A percentile compares a stretch with the other conserved stretches of the same genome.
These are phyloP conservation scores for Aureobasidium sp. DNA, from an alignment of 2,329 filamentous ascomycete genomes.

Conservation along the genomic window DNA sequence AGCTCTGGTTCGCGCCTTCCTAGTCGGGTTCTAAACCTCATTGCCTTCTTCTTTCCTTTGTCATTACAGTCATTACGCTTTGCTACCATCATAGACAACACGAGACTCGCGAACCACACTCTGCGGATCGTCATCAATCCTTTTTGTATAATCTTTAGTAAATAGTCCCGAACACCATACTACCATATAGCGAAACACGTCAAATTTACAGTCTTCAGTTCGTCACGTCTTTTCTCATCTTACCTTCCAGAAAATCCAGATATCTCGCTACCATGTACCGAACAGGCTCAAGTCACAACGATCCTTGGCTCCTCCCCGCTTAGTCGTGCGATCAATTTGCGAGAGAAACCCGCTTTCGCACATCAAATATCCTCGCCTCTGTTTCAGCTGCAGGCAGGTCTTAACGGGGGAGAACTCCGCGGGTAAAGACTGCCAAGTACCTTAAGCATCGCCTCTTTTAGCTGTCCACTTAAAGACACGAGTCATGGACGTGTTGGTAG, in stretches of 20 bases:
- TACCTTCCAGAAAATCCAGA: neutral
- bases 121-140: neutral
- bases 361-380: neutral
- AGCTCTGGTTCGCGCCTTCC: constrained; percentile 8
- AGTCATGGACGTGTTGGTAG: neutral
- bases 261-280: neutral
- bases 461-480: neutral
- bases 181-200: neutral
- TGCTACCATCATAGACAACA: neutral
- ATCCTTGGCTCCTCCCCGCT: neutral
- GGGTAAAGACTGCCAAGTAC: neutral
- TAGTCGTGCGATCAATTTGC: neutral
- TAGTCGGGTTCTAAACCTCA: neutral
- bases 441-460: no score
- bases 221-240: no score
- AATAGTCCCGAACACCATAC: neutral
- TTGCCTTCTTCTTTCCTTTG: neutral
- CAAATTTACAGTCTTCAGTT: neutral
- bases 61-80: neutral
- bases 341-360: neutral
- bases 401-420: neutral
- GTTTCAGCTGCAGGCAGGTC: neutral
- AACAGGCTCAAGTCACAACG: neutral
- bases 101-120: neutral
- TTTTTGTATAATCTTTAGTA: constrained; percentile 11